These are phyloP conservation scores for Nematocida homosporus DNA, from an alignment of 371 early-diverging fungal genomes.

Conservation along the genomic window DNA sequence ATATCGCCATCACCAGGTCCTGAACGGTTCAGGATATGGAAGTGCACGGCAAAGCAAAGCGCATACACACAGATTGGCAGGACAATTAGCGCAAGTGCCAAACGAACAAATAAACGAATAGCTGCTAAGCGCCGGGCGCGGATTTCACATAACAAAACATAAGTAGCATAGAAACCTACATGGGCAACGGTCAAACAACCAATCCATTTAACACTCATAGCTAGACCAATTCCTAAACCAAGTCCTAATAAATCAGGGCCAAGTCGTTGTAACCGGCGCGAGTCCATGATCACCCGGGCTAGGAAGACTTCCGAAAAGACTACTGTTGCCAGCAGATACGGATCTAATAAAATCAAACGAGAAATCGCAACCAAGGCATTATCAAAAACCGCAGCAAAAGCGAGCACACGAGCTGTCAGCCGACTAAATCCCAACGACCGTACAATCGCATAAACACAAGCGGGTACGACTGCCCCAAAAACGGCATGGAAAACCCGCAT, in stretches of 20 bases:
- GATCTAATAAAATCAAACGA: constrained; percentile 90
- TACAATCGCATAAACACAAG: constrained; percentile 83
- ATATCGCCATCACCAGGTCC: constrained; percentile 93
- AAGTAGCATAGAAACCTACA: constrained; percentile 86
- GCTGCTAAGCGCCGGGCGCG: constrained; percentile 73
- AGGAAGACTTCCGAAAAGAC: constrained; percentile 80
- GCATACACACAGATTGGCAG: constrained; percentile 82
- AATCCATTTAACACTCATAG: constrained; percentile 94
- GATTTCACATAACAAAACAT: constrained; percentile 73
- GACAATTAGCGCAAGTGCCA: constrained; percentile 71
- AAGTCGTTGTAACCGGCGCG: constrained; percentile 70
- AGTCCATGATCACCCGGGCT: constrained; percentile 70
- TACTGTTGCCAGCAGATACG: constrained; percentile 74
- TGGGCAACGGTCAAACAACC: constrained; percentile 86
- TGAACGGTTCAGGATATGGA: constrained; percentile 76
- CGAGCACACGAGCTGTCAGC: constrained; percentile 72
- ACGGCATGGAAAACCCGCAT: constrained; percentile 74
- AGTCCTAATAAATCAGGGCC: constrained; percentile 78
- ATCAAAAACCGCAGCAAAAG: constrained; percentile 75
- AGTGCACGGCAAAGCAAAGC: constrained; percentile 81
- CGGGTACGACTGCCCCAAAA: constrained; percentile 82
- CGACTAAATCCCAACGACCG: constrained; percentile 73
- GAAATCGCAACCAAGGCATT: constrained; percentile 73
- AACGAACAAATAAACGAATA: constrained; percentile 71
- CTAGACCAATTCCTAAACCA: constrained; percentile 79